These are phyloP conservation scores for Gregarina niphandrodes DNA, from an alignment of 169 alveolate species.

Conservation along the genomic window DNA sequence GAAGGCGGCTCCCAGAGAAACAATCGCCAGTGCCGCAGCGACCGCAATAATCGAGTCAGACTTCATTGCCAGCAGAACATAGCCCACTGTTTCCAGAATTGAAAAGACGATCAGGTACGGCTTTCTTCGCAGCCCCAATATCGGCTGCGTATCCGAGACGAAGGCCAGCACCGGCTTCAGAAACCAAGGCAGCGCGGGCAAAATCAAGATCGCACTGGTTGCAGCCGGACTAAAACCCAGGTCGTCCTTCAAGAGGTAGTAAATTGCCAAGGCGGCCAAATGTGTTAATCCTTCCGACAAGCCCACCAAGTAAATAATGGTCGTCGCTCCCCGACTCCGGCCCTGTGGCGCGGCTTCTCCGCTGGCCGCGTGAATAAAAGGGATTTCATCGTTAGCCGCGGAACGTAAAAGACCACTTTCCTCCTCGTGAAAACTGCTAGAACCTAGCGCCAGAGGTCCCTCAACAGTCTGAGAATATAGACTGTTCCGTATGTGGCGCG, in stretches of 20 bases:
- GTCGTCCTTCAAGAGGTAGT: slow-evolving; percentile 53
- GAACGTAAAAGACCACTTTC: no score
- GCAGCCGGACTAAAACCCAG: slow-evolving; percentile 23
- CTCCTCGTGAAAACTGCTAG: no score
- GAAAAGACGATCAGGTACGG: slow-evolving; percentile 45
- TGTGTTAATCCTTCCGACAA: slow-evolving; percentile 62
- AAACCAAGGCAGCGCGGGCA: slow-evolving; percentile 57
- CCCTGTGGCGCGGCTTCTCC: no score
- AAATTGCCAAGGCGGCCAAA: slow-evolving; percentile 52
- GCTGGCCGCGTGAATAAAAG: no score
- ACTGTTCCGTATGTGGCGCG: no score
- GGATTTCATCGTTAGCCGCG: no score
- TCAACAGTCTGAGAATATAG: no score
- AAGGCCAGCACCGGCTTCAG: slow-evolving; percentile 22
- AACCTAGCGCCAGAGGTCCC: no score
- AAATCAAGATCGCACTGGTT: slow-evolving; percentile 24
- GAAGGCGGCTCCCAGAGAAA: slow-evolving; percentile 28
- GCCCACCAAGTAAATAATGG: slow-evolving; percentile 49
- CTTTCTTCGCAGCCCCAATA: slow-evolving; percentile 43
- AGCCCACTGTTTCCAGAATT: slow-evolving; percentile 37
- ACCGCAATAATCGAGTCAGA: slow-evolving; percentile 23
- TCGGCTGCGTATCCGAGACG: slow-evolving; percentile 36
- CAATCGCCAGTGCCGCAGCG: slow-evolving; percentile 3
- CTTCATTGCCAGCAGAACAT: slow-evolving; percentile 32
- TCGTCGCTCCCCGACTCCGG: no score